Evolutionary conservation across 2,329 filamentous ascomycete species (phyloP).

Genomic region (Epichloe typhina): DNA sequence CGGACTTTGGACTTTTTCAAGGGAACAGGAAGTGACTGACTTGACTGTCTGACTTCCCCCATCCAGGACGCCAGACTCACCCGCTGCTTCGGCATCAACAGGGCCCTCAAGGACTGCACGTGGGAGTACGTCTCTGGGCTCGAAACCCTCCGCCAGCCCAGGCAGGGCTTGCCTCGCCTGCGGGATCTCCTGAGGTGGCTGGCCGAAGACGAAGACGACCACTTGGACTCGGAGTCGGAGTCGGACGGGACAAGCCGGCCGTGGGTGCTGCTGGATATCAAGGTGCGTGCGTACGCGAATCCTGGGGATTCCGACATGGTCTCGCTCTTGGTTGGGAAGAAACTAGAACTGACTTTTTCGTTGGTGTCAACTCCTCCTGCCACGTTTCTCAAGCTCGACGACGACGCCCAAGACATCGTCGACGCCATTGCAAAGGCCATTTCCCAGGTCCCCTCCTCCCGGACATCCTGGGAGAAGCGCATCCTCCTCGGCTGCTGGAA

Average conservation of each 20-base stretch:
- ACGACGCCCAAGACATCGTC: conserved; percentile 59
- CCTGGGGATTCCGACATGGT: too few species aligned
- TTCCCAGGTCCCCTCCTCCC: conserved; percentile 24
- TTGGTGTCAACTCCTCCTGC: conserved; percentile 15
- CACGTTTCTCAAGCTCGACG: conserved; percentile 40
- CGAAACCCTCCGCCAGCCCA: conserved; percentile 52
- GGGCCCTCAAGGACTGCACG: conserved; percentile 60
- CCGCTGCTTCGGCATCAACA: conserved; percentile 67
- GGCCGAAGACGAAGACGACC: conserved; percentile 2
- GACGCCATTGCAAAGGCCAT: conserved; percentile 51
- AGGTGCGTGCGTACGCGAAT: too few species aligned
- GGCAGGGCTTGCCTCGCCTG: conserved; percentile 60
- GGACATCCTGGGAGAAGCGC: too few species aligned
- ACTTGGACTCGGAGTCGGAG: neutral
- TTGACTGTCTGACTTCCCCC: neutral
- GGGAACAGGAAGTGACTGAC: neutral
- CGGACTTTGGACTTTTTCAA: too few species aligned
- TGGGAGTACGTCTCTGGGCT: conserved; percentile 62
- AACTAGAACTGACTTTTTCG: too few species aligned
- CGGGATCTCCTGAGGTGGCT: conserved; percentile 63
- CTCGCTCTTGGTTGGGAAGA: too few species aligned
- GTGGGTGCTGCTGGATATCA: conserved; percentile 58
- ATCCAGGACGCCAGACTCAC: conserved; percentile 58
- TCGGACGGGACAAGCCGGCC: conserved; percentile 37
- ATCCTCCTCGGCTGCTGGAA: too few species aligned